Conservation (phyloP, 1,284 basidiomycete species). For the Austroboletus rostrupii region DNA sequence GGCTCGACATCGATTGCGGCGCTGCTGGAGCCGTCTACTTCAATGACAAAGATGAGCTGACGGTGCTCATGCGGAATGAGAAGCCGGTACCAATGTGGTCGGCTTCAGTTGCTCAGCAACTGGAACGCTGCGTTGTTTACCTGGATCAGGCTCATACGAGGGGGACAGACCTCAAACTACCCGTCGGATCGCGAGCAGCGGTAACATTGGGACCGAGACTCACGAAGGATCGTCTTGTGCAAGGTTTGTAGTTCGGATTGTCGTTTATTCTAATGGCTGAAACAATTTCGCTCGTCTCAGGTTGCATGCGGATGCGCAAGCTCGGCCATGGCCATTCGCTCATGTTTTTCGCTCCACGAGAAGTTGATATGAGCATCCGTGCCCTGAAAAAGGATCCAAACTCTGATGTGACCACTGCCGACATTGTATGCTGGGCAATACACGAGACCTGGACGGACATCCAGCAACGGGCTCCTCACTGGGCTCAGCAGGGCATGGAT, state of each 20-base stretch:
- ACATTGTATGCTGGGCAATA: background rate
- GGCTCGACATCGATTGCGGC: background rate
- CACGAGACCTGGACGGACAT: background rate
- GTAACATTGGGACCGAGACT: background rate
- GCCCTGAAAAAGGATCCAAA: background rate
- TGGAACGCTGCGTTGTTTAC: background rate
- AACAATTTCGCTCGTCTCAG: background rate
- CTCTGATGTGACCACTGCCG: background rate
- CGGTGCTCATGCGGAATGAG: background rate
- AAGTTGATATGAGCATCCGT: background rate
- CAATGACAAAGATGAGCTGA: too few relatives aligned
- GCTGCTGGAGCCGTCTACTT: too few relatives aligned
- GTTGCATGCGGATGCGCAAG: background rate
- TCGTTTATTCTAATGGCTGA: background rate
- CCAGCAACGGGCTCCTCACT: too few relatives aligned
- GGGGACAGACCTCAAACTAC: background rate
- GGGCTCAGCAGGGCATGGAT: too few relatives aligned
- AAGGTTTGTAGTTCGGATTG: background rate
- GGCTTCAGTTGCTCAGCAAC: background rate
- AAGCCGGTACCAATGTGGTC: background rate
- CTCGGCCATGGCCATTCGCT: background rate
- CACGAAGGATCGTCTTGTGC: background rate
- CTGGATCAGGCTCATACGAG: background rate
- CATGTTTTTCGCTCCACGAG: background rate
- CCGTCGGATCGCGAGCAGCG: background rate